phyloP scores from a whole-genome alignment of 805 yeast genomes.

The Candida glaebosa region DNA sequence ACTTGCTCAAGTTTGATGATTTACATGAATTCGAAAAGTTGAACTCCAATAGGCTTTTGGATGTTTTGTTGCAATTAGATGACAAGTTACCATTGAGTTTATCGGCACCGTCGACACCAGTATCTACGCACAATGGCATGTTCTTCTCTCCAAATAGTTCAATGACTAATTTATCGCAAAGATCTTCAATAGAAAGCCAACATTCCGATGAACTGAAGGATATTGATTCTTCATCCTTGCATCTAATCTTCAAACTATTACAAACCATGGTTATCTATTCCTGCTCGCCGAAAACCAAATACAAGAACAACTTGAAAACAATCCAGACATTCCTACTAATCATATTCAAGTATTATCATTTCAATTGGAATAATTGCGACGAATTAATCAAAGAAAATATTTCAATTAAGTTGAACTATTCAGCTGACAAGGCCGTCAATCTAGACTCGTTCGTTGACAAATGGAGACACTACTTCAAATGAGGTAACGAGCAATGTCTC shows the following conservation, averaged over 20 bases:
- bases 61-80: slow-evolving; percentile 34
- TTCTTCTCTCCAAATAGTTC: slow-evolving; percentile 5
- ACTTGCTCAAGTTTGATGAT: slow-evolving; percentile 17
- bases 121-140: slow-evolving; percentile 11
- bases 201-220: not conserved
- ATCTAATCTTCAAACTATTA: slow-evolving; percentile 28
- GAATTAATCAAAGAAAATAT: slow-evolving; percentile 32
- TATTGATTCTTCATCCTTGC: slow-evolving; percentile 26
- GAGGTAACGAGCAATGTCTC: too few species aligned
- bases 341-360: slow-evolving; percentile 37
- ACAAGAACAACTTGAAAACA: slow-evolving; percentile 26
- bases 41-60: slow-evolving; percentile 27
- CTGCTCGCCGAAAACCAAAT: slow-evolving; percentile 28
- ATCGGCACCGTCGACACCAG: slow-evolving; percentile 43
- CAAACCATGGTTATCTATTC: slow-evolving; percentile 34
- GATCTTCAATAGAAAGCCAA: not conserved
- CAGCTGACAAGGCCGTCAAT: slow-evolving; percentile 28
- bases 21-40: slow-evolving; percentile 32
- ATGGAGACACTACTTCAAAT: slow-evolving; percentile 29
- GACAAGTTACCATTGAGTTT: slow-evolving; percentile 42
- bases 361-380: slow-evolving; percentile 35
- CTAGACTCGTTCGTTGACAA: slow-evolving; percentile 35
- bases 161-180: slow-evolving; percentile 1
- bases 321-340: slow-evolving; percentile 30
- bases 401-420: slow-evolving; percentile 36